A percentile compares a stretch with the other conserved stretches of the same genome.
phyloP scores from a whole-genome alignment of 2,329 filamentous ascomycete genomes.

The Penicillium thymicola region DNA sequence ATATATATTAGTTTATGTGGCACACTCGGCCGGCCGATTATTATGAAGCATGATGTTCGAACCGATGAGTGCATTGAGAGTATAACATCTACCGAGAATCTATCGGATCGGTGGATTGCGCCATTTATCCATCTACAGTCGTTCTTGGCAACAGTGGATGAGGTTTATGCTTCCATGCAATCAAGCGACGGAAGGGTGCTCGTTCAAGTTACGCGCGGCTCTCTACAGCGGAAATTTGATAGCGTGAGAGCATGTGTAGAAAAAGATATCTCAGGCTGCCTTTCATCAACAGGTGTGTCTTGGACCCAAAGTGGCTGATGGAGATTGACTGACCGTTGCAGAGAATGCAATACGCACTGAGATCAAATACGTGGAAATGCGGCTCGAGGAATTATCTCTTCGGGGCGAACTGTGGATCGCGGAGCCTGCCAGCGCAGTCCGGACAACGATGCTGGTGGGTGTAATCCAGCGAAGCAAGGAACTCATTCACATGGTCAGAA shows the following conservation, averaged over 20 bases:
- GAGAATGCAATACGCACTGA: neutral
- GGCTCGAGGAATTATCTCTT: neutral
- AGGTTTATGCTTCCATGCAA: neutral
- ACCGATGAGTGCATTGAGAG: neutral
- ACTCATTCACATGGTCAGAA: neutral
- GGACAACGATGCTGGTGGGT: neutral
- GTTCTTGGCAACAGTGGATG: neutral
- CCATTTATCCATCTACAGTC: neutral
- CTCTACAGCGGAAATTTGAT: neutral
- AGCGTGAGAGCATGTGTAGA: neutral
- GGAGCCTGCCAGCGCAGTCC: neutral
- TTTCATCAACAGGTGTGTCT: neutral
- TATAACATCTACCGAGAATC: neutral
- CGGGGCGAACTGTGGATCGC: neutral
- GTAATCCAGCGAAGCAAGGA: neutral
- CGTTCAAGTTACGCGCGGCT: neutral
- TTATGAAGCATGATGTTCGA: neutral
- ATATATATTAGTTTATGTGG: neutral
- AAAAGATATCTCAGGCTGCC: neutral
- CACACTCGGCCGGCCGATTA: neutral
- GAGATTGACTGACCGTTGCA: neutral
- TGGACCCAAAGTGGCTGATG: neutral
- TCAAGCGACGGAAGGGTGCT: neutral
- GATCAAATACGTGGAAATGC: neutral
- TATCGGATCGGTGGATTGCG: neutral